A percentile compares a stretch with the other conserved stretches of the same genome.
phyloP scores from a whole-genome alignment of 768 basidiomycete species.

The Suillus subaureus region DNA sequence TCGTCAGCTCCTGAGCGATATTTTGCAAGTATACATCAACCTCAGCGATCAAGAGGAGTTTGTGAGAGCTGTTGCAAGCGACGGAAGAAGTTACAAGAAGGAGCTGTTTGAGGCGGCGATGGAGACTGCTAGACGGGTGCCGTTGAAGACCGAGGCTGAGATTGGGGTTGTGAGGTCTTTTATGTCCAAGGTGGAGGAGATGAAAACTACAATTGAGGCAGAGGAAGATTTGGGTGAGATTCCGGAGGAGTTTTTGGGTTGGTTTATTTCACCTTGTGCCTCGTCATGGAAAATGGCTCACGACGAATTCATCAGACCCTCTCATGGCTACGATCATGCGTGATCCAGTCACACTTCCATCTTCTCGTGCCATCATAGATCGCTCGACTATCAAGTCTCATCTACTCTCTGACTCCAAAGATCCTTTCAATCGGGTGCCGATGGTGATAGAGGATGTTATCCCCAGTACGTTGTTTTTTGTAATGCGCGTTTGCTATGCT shows the following conservation, averaged over 20 bases:
- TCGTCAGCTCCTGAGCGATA: slow-evolving; percentile 76
- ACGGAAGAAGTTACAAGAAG: slow-evolving; percentile 89
- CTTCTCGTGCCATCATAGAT: slow-evolving; percentile 79
- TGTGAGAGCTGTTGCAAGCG: slow-evolving; percentile 84
- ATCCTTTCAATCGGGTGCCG: slow-evolving; percentile 94
- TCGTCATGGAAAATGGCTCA: background rate
- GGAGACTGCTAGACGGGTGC: slow-evolving; percentile 58
- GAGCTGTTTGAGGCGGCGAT: slow-evolving; percentile 83
- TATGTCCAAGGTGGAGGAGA: slow-evolving; percentile 81
- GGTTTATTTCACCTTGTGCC: slow-evolving; percentile 24
- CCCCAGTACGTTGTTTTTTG: slow-evolving; percentile 53
- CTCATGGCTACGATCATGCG: slow-evolving; percentile 93
- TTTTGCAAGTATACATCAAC: slow-evolving; percentile 90
- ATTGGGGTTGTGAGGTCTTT: slow-evolving; percentile 70
- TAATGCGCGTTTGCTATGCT: background rate
- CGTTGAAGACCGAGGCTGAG: slow-evolving; percentile 77
- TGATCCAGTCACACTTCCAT: slow-evolving; percentile 90
- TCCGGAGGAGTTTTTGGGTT: slow-evolving; percentile 95
- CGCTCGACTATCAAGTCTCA: slow-evolving; percentile 94
- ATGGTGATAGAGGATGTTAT: slow-evolving; percentile 78
- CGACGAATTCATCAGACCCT: slow-evolving; percentile 57
- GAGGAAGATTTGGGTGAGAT: slow-evolving; percentile 92
- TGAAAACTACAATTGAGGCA: slow-evolving; percentile 76
- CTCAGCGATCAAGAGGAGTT: slow-evolving; percentile 81
- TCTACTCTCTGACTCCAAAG: slow-evolving; percentile 85